Conservation (phyloP, 768 basidiomycete species). For the Astraeus odoratus region DNA sequence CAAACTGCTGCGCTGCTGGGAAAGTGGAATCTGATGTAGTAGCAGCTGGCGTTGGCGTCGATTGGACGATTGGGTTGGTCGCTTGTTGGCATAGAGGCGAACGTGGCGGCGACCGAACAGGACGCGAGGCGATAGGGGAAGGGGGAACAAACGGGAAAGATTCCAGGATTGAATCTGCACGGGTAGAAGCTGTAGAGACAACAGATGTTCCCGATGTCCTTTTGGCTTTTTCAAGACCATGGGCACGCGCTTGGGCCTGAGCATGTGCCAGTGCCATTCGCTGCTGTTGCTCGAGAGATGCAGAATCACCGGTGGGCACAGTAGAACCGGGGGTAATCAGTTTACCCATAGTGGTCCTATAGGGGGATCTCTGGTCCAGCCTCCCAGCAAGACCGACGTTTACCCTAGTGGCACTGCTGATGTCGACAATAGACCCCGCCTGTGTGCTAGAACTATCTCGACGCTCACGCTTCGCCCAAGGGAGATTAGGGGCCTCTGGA, state of each 20-base stretch:
- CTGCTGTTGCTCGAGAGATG: constrained; percentile 58
- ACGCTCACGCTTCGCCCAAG: constrained; percentile 34
- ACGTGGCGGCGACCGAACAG: constrained; percentile 65
- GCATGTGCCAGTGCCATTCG: constrained; percentile 53
- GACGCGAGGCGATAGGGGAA: constrained; percentile 80
- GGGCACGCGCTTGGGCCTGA: constrained; percentile 52
- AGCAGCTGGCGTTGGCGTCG: constrained; percentile 1
- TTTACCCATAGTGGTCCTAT: constrained; percentile 58
- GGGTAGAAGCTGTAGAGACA: constrained; percentile 60
- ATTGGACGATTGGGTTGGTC: constrained; percentile 16
- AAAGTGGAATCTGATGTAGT: no score
- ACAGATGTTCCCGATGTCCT: constrained; percentile 62
- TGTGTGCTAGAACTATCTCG: constrained; percentile 57
- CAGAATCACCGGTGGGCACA: constrained; percentile 15
- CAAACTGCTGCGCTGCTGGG: not conserved
- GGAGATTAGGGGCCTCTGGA: constrained; percentile 32
- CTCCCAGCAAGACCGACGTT: constrained; percentile 46
- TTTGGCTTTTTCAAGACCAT: constrained; percentile 39
- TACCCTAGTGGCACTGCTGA: constrained; percentile 61
- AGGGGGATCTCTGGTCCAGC: constrained; percentile 36
- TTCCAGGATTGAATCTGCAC: constrained; percentile 80
- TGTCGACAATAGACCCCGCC: constrained; percentile 51
- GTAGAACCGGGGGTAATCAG: constrained; percentile 43
- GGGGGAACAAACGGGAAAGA: constrained; percentile 88
- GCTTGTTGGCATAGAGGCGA: constrained; percentile 64